Evolutionary conservation across 1,139 yeast species (phyloP).

Genomic region (Debaryomyces singareniensis): DNA sequence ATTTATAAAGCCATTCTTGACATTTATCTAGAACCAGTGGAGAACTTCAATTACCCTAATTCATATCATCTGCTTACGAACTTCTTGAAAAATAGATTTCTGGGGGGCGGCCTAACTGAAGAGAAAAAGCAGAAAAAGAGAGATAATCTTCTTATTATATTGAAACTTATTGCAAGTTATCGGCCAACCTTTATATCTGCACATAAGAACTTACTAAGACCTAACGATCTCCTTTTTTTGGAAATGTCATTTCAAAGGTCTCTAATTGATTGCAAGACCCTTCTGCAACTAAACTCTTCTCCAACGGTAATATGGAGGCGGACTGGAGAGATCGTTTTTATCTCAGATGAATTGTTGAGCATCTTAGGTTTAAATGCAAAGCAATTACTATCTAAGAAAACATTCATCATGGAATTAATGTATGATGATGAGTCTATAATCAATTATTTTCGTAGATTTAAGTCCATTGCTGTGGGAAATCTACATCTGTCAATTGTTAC

Average conservation of each 20-base stretch:
- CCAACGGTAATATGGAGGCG: conserved; percentile 77
- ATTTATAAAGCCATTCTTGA: conserved; percentile 60
- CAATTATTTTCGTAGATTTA: conserved; percentile 37
- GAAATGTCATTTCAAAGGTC: conserved; percentile 69
- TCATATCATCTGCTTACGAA: conserved; percentile 59
- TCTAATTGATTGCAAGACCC: conserved; percentile 56
- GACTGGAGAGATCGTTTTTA: conserved; percentile 69
- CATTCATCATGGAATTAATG: conserved; percentile 47
- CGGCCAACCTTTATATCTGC: conserved; percentile 72
- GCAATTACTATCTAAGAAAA: conserved; percentile 45
- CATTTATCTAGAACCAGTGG: conserved; percentile 48
- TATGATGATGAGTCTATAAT: conserved; percentile 42
- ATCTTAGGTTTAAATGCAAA: conserved; percentile 50
- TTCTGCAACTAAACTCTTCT: conserved; percentile 51
- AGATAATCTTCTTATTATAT: conserved; percentile 45
- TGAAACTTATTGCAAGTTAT: conserved; percentile 63
- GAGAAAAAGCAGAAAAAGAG: conserved; percentile 31
- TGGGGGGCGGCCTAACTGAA: conserved; percentile 27
- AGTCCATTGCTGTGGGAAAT: conserved; percentile 46
- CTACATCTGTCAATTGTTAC: conserved; percentile 46
- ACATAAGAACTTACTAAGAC: conserved; percentile 55
- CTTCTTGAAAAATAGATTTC: conserved; percentile 49
- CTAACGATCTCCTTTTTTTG: conserved; percentile 58
- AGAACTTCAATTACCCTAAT: conserved; percentile 60
- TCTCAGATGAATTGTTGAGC: conserved; percentile 60